These are phyloP conservation scores for Pseudogymnoascus sp. DNA, from an alignment of 2,329 filamentous ascomycete species.

Conservation along the genomic window DNA sequence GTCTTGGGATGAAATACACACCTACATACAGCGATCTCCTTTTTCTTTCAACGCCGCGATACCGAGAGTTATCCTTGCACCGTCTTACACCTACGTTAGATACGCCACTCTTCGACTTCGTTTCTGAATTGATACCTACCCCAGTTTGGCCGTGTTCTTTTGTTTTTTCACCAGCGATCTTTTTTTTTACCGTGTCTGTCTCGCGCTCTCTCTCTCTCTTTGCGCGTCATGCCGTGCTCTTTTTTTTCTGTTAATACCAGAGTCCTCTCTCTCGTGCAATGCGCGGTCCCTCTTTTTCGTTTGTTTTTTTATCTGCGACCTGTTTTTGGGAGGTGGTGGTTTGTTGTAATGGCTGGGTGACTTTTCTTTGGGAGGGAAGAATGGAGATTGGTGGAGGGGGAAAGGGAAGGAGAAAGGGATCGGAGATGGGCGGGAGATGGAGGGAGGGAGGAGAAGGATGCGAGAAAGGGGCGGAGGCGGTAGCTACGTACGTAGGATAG, in stretches of 20 bases:
- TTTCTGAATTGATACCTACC: constrained; percentile 2
- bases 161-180: background rate
- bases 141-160: too few species aligned
- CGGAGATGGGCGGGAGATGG: background rate
- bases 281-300: background rate
- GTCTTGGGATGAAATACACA: background rate
- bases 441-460: background rate
- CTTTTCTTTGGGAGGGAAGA: background rate
- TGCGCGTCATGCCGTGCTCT: background rate
- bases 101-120: background rate
- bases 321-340: background rate
- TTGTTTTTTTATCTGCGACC: background rate
- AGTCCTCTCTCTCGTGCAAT: background rate
- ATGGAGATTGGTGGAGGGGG: background rate
- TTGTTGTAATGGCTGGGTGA: background rate
- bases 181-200: background rate
- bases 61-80: background rate
- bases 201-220: background rate
- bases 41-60: background rate
- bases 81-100: too few species aligned
- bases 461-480: background rate
- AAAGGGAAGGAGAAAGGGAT: background rate
- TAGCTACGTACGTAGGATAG: background rate
- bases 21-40: background rate
- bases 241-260: background rate